These are phyloP conservation scores for Fragaria iinumae DNA, from an alignment of 306 rosid genomes.

Conservation along the genomic window DNA sequence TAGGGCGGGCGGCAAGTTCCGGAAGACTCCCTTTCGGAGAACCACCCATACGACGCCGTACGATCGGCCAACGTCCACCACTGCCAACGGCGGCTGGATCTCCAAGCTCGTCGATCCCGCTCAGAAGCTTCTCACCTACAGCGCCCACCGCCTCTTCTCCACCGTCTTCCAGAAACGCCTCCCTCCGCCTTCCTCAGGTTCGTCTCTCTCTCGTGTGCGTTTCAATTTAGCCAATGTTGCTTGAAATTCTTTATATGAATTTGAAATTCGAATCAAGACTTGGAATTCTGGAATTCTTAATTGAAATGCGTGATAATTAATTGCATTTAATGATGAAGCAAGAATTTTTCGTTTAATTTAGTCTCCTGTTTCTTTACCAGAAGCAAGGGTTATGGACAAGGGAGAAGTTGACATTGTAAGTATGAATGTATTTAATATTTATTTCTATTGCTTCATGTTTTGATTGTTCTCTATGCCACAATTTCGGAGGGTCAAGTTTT, in stretches of 20 bases:
- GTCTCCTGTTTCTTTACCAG: slow-evolving; percentile 37
- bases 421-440: neutral
- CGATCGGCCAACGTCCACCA: slow-evolving; percentile 67
- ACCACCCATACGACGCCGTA: slow-evolving; percentile 69
- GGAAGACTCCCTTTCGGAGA: slow-evolving; percentile 57
- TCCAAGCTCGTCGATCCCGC: slow-evolving; percentile 92
- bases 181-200: slow-evolving; percentile 27
- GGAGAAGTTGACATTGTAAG: slow-evolving; percentile 56
- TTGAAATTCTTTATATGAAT: neutral
- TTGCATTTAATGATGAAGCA: neutral
- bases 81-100: slow-evolving; percentile 58
- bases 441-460: too few relatives aligned
- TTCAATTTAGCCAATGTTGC: neutral
- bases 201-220: neutral
- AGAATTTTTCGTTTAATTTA: neutral
- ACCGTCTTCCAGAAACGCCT: slow-evolving; percentile 78
- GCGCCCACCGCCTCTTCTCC: slow-evolving; percentile 72
- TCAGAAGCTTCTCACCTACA: slow-evolving; percentile 58
- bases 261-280: neutral
- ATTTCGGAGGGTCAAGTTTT: neutral
- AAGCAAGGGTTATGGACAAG: slow-evolving; percentile 32
- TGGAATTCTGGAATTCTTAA: neutral
- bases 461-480: neutral
- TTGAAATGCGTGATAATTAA: neutral
- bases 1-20: slow-evolving; percentile 85